Percentiles rank a stretch among this genome's conserved stretches.
Evolutionary conservation across 2,329 filamentous ascomycete genomes (phyloP).

Genomic region (Phialophora tarda): DNA sequence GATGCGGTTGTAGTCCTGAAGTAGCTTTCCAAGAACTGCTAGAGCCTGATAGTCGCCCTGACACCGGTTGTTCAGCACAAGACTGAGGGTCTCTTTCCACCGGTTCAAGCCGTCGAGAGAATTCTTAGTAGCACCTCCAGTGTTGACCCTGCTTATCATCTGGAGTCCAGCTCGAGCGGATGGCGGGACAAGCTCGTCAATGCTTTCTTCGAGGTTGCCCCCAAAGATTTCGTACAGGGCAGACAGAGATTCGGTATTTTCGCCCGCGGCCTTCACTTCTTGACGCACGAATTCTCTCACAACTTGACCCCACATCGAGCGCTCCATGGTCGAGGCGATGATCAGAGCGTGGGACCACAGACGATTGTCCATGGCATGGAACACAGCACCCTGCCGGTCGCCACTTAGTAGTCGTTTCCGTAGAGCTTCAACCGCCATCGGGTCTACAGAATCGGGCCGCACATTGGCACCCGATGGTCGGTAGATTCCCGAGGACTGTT

Average conservation of each 20-base stretch:
- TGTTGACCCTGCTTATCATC: slow-evolving; percentile 77
- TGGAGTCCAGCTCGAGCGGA: slow-evolving; percentile 92
- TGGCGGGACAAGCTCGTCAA: slow-evolving; percentile 91
- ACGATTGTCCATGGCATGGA: slow-evolving; percentile 89
- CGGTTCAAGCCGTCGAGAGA: slow-evolving; percentile 84
- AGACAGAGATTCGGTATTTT: slow-evolving; percentile 84
- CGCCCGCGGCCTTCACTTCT: slow-evolving; percentile 82
- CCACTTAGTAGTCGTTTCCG: slow-evolving; percentile 76
- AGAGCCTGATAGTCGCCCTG: slow-evolving; percentile 77
- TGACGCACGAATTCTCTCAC: slow-evolving; percentile 94
- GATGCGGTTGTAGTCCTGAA: slow-evolving; percentile 82
- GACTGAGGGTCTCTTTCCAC: slow-evolving; percentile 87
- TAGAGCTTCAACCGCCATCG: slow-evolving; percentile 71
- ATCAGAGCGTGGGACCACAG: slow-evolving; percentile 97
- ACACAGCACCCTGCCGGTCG: slow-evolving; percentile 87
- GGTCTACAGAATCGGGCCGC: slow-evolving; percentile 71
- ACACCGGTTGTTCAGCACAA: slow-evolving; percentile 88
- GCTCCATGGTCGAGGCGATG: slow-evolving; percentile 78
- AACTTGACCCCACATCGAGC: slow-evolving; percentile 83
- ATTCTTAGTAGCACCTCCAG: slow-evolving; percentile 68
- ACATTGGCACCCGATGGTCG: slow-evolving; percentile 47
- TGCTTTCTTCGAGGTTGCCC: slow-evolving; percentile 90
- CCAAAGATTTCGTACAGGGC: slow-evolving; percentile 93
- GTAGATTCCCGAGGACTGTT: slow-evolving; percentile 50
- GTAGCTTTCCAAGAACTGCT: slow-evolving; percentile 76